These are phyloP conservation scores for Misopates orontium DNA, from an alignment of 257 asterid genomes.

Conservation along the genomic window DNA sequence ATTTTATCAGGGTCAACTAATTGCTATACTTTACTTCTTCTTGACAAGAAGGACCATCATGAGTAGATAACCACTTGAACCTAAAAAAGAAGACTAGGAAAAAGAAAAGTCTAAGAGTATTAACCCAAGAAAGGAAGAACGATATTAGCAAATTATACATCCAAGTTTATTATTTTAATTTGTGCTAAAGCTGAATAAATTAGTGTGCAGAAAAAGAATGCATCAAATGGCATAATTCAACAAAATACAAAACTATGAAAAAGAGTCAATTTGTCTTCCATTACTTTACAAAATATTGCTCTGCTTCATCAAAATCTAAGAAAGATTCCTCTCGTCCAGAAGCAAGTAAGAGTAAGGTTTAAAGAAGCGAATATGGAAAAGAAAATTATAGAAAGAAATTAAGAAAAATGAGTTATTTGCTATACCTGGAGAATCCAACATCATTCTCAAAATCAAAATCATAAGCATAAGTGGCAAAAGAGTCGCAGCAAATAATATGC, in stretches of 20 bases:
- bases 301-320: not conserved
- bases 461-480: slow-evolving; percentile 94
- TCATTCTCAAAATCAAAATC: slow-evolving; percentile 83
- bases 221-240: slow-evolving; percentile 1
- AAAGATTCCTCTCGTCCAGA: slow-evolving; percentile 18
- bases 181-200: not conserved
- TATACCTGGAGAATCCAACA: slow-evolving; percentile 84
- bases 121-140: not conserved
- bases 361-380: too few species aligned
- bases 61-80: slow-evolving; percentile 10
- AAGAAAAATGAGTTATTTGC: not conserved
- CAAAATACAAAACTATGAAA: slow-evolving; percentile 8
- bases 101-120: slow-evolving; percentile 11
- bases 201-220: not conserved
- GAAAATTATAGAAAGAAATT: not conserved
- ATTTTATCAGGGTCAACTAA: slow-evolving; percentile 12
- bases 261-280: slow-evolving; percentile 2
- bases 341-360: slow-evolving; percentile 21
- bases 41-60: slow-evolving; percentile 11
- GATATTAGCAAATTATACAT: not conserved
- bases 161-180: slow-evolving; percentile 11
- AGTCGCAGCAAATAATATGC: slow-evolving; percentile 93
- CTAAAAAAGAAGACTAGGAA: slow-evolving; percentile 11
- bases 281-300: slow-evolving; percentile 18
- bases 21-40: slow-evolving; percentile 18